Percentiles rank a stretch among this genome's conserved stretches.
phyloP scores from a whole-genome alignment of 75 land plant genomes.

The Cryptomeria japonica region DNA sequence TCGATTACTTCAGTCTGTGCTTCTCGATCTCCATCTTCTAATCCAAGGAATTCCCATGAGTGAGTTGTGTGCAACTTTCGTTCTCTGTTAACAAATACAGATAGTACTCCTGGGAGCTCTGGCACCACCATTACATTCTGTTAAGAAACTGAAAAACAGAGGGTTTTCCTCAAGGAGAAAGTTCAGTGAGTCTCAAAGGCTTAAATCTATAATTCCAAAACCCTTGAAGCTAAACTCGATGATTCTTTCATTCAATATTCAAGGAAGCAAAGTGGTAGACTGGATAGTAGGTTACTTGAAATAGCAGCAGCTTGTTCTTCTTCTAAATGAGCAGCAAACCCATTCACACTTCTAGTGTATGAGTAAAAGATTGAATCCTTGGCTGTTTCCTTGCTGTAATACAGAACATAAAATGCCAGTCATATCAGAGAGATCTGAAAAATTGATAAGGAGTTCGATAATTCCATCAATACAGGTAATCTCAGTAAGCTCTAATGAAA shows the following conservation, averaged over 20 bases:
- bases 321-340: constrained; percentile 56
- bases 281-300: constrained; percentile 9
- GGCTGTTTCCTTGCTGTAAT: constrained; percentile 30
- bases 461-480: neutral
- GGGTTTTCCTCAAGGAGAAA: neutral
- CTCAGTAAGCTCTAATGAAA: neutral
- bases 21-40: neutral
- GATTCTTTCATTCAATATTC: neutral
- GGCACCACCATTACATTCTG: neutral
- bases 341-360: constrained; percentile 47
- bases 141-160: neutral
- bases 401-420: neutral
- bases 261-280: neutral
- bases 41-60: constrained; percentile 13
- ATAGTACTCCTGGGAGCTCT: constrained; percentile 9
- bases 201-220: neutral
- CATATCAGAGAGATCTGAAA: neutral
- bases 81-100: constrained; percentile 3
- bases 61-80: constrained; percentile 3
- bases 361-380: constrained; percentile 46
- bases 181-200: neutral
- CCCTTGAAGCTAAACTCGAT: neutral
- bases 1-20: neutral
- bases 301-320: constrained; percentile 31
- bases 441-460: neutral